A percentile compares a stretch with the other conserved stretches of the same genome.
Evolutionary conservation across 2,329 filamentous ascomycete genomes (phyloP).

Genomic region (Trichoderma asperellum): DNA sequence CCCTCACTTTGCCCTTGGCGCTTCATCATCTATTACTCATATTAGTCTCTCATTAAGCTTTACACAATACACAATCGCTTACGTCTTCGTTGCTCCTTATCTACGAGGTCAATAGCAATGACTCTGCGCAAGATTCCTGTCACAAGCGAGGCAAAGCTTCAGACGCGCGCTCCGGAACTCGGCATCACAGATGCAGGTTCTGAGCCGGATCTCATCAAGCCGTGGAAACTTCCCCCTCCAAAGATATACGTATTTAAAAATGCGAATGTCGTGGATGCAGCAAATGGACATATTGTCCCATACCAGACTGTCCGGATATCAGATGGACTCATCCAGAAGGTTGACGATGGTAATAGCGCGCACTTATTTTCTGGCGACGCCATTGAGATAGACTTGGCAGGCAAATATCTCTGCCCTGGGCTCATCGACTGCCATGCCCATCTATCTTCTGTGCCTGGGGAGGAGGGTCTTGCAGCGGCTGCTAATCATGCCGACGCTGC

Average conservation of each 20-base stretch:
- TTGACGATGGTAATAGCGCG: constrained; percentile 28
- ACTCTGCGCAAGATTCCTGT: background rate
- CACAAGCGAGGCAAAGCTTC: background rate
- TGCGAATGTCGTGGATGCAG: constrained; percentile 49
- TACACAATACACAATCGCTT: background rate
- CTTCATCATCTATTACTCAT: background rate
- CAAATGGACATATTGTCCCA: constrained; percentile 39
- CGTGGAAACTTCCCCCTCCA: constrained; percentile 42
- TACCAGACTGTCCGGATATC: constrained; percentile 42
- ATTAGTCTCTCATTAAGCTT: background rate
- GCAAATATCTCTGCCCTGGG: constrained; percentile 41
- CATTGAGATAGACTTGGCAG: constrained; percentile 34
- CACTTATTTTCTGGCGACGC: background rate
- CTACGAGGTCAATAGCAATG: background rate
- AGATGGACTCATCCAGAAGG: constrained; percentile 41
- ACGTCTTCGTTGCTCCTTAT: background rate
- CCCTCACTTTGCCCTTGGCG: background rate
- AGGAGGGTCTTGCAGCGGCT: constrained; percentile 35
- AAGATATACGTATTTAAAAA: constrained; percentile 46
- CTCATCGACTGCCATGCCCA: constrained; percentile 44
- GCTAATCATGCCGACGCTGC: constrained; percentile 39
- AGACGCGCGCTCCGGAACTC: background rate
- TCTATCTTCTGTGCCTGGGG: constrained; percentile 39
- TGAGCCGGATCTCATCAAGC: constrained; percentile 38
- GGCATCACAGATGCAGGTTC: background rate